A percentile compares a stretch with the other conserved stretches of the same genome.
Conservation (phyloP, 805 yeast genomes). For the Brettanomyces bruxellensis region DNA sequence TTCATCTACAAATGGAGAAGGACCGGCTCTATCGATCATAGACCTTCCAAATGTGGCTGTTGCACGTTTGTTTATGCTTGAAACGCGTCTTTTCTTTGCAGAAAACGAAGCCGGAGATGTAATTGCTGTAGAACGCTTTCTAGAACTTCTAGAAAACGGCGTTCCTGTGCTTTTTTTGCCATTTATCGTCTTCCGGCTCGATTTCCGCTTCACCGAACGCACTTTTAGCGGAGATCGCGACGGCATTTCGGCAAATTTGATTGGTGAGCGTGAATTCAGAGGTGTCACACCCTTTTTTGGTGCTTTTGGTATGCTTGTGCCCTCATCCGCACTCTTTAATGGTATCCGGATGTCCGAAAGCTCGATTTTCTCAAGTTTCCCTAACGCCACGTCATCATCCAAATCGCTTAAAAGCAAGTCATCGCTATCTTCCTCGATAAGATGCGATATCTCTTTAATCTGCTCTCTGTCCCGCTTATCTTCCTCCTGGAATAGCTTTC, state of each 20-base stretch:
- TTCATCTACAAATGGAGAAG: background rate
- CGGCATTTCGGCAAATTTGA: conserved; percentile 25
- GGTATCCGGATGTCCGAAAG: conserved; percentile 18
- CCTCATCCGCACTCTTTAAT: conserved; percentile 6
- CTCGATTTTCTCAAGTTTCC: conserved; percentile 23
- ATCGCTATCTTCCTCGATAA: conserved; percentile 12
- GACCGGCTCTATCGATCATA: background rate
- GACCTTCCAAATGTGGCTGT: conserved; percentile 2
- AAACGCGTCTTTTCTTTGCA: background rate
- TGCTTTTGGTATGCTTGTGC: conserved; percentile 6
- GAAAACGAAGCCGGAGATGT: background rate
- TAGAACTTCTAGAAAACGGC: background rate
- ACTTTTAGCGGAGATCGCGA: conserved; percentile 23
- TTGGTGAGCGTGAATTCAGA: conserved; percentile 18
- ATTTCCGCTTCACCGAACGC: conserved; percentile 19
- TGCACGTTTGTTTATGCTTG: background rate
- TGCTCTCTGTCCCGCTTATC: conserved; percentile 9
- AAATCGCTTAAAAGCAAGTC: conserved; percentile 14
- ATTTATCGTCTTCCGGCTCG: conserved; percentile 13
- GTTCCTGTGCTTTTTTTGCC: background rate
- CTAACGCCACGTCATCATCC: conserved; percentile 19
- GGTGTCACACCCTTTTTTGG: conserved; percentile 16
- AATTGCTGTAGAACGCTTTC: background rate
- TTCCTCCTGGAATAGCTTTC: background rate
- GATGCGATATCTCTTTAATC: conserved; percentile 12